Conservation (phyloP, 2,329 filamentous ascomycete species). For the Aureobasidium sp. region DNA sequence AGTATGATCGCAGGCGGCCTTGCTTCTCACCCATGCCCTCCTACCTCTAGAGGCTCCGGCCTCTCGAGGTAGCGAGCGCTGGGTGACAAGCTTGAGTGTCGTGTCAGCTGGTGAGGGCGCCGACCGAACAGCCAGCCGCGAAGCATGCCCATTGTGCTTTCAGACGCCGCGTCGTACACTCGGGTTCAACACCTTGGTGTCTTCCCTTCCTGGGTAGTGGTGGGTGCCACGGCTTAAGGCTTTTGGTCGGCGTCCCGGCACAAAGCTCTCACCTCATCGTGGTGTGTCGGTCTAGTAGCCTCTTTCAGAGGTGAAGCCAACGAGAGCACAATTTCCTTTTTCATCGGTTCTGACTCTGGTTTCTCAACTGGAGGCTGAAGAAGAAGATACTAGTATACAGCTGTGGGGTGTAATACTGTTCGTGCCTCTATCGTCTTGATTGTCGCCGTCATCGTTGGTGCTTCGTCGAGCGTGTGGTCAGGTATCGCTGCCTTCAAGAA, state of each 20-base stretch:
- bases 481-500: not conserved
- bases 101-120: not conserved
- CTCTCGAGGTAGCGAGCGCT: not conserved
- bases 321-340: not conserved
- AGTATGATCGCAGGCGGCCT: not conserved
- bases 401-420: not conserved
- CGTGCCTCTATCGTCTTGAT: no score
- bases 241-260: not conserved
- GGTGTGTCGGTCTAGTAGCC: slow-evolving; percentile 5
- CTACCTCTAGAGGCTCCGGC: no score
- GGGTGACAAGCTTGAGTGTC: not conserved
- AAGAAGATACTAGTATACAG: not conserved
- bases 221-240: not conserved
- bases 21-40: not conserved
- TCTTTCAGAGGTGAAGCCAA: not conserved
- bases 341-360: not conserved
- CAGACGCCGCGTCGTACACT: not conserved
- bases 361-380: not conserved
- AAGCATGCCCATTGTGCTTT: not conserved
- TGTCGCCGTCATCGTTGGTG: not conserved
- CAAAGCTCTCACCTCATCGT: slow-evolving; percentile 6
- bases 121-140: not conserved
- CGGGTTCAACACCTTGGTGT: not conserved
- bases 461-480: not conserved
- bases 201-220: not conserved